Evolutionary conservation across 306 rosid species (phyloP).

Genomic region (Glycyrrhiza uralensis): DNA sequence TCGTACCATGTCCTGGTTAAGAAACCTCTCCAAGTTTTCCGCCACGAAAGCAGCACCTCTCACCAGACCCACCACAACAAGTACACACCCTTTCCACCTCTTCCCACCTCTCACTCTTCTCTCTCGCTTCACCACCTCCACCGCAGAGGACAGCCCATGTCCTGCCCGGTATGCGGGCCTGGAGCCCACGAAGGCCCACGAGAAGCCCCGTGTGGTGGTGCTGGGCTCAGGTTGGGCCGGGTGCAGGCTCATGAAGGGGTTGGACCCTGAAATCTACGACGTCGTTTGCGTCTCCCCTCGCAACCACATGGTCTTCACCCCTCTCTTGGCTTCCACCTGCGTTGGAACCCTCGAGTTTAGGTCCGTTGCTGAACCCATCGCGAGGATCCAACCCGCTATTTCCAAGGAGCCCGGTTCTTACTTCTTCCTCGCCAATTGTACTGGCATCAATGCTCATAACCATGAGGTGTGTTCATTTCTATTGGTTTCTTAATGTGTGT

Average conservation of each 20-base stretch:
- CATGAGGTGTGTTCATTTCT: slow-evolving; percentile 46
- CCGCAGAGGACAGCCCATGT: no score
- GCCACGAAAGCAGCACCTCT: slow-evolving; percentile 20
- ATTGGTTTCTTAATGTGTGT: neutral
- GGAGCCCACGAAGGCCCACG: slow-evolving; percentile 51
- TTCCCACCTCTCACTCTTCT: slow-evolving; percentile 17
- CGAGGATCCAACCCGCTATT: slow-evolving; percentile 85
- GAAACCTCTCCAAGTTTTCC: slow-evolving; percentile 48
- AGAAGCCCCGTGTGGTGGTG: slow-evolving; percentile 92
- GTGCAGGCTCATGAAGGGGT: slow-evolving; percentile 74
- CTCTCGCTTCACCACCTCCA: slow-evolving; percentile 42
- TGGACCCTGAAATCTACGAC: slow-evolving; percentile 68
- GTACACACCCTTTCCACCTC: slow-evolving; percentile 13
- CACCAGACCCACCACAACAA: slow-evolving; percentile 17
- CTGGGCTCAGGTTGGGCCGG: slow-evolving; percentile 97
- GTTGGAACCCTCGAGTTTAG: slow-evolving; percentile 94
- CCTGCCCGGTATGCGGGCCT: slow-evolving; percentile 33
- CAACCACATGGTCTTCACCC: slow-evolving; percentile 97
- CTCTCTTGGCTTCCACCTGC: slow-evolving; percentile 92
- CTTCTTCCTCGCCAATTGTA: slow-evolving; percentile 84
- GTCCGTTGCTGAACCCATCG: slow-evolving; percentile 89
- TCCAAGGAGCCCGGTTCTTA: slow-evolving; percentile 82
- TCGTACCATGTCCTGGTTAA: slow-evolving; percentile 53
- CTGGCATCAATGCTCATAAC: slow-evolving; percentile 44
- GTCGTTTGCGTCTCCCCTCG: slow-evolving; percentile 95